Conservation (phyloP, 1,139 yeast species). For the Yamadazyma conglobata region DNA sequence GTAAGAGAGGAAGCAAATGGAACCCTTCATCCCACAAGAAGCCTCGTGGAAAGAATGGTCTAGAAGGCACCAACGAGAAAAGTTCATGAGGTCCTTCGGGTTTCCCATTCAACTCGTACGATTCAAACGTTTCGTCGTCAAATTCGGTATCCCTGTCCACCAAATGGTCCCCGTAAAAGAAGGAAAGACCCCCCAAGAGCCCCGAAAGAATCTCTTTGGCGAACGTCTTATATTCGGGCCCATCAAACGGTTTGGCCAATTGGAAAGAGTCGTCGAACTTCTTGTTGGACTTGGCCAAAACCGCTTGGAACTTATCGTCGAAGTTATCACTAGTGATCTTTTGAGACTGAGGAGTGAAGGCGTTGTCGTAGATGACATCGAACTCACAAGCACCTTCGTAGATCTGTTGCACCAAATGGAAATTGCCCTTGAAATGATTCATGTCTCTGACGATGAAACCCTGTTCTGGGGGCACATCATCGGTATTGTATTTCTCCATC, state of each 20-base stretch:
- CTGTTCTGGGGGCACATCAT: constrained; percentile 45
- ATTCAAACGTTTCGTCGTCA: constrained; percentile 63
- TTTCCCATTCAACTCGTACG: constrained; percentile 48
- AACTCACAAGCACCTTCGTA: constrained; percentile 77
- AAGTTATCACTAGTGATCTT: constrained; percentile 44
- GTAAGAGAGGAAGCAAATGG: constrained; percentile 76
- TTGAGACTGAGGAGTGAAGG: constrained; percentile 36
- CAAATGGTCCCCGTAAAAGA: constrained; percentile 80
- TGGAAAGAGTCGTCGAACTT: constrained; percentile 57
- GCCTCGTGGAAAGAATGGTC: constrained; percentile 95
- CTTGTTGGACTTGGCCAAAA: constrained; percentile 42
- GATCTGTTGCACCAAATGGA: constrained; percentile 74
- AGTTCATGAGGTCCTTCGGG: constrained; percentile 69
- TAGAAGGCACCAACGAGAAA: constrained; percentile 83
- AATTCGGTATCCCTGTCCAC: constrained; percentile 72
- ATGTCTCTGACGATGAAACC: constrained; percentile 57
- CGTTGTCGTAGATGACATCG: constrained; percentile 59
- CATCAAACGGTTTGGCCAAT: constrained; percentile 54
- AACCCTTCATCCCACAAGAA: constrained; percentile 99
- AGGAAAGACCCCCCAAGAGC: constrained; percentile 84
- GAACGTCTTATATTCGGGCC: constrained; percentile 47
- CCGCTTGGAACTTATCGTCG: constrained; percentile 31
- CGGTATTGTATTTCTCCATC: constrained; percentile 31
- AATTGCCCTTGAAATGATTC: constrained; percentile 64
- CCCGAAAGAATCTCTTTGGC: constrained; percentile 81